Conservation (phyloP, 371 early-diverging fungal species). For the Dinochytrium kinnereticum region DNA sequence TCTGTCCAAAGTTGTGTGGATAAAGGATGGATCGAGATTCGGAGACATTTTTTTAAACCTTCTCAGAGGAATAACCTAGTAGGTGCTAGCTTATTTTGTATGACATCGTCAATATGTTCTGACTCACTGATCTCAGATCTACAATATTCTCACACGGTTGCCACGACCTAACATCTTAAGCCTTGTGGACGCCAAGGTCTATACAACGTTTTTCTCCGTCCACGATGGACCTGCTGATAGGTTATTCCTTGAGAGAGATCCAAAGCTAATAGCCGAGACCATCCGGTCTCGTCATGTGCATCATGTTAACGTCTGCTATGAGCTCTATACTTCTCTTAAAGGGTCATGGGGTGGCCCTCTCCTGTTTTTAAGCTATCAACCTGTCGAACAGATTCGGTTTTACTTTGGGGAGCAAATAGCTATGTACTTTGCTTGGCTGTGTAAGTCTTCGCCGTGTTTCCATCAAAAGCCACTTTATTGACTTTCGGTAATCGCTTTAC, state of each 20-base stretch:
- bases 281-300: neutral
- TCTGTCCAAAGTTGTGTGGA: neutral
- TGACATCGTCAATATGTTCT: neutral
- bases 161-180: constrained; percentile 12
- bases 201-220: constrained; percentile 29
- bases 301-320: constrained; percentile 9
- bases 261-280: neutral
- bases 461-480: too few relatives aligned
- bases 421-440: constrained; percentile 64
- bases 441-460: too few relatives aligned
- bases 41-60: constrained; percentile 32
- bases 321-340: constrained; percentile 17
- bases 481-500: too few relatives aligned
- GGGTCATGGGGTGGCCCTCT: constrained; percentile 5
- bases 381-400: constrained; percentile 42
- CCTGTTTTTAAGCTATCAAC: constrained; percentile 27
- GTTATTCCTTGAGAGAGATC: constrained; percentile 5
- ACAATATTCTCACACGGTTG: constrained; percentile 10
- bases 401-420: constrained; percentile 62
- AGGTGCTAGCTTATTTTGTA: constrained; percentile 12
- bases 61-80: constrained; percentile 40
- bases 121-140: neutral
- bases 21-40: neutral
- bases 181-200: constrained; percentile 20
- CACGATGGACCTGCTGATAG: constrained; percentile 39